Evolutionary conservation across 2,329 filamentous ascomycete genomes (phyloP).

Genomic region (Calonectria multiphialidica): DNA sequence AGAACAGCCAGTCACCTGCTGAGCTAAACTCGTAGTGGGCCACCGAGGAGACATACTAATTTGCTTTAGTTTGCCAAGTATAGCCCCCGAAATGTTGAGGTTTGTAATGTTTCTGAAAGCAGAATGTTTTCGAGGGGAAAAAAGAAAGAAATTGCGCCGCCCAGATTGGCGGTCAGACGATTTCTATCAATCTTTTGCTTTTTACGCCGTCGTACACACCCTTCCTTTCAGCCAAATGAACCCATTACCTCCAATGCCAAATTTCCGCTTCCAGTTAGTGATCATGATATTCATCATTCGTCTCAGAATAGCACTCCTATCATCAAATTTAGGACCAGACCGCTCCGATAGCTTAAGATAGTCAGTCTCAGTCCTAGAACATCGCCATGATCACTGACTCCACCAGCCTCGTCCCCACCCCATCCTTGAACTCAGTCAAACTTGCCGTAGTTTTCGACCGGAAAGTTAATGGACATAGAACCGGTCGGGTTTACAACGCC

Average conservation of each 20-base stretch:
- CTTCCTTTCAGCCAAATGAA: neutral
- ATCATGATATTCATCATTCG: neutral
- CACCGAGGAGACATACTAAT: neutral
- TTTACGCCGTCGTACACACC: neutral
- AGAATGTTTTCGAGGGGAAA: neutral
- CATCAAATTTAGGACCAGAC: neutral
- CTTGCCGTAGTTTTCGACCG: neutral
- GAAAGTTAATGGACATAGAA: neutral
- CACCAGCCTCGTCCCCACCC: neutral
- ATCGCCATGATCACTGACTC: neutral
- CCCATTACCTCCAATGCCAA: neutral
- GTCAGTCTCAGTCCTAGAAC: neutral
- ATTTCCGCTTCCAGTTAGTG: neutral
- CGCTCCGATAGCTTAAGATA: too few relatives aligned
- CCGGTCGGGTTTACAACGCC: neutral
- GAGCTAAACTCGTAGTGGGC: neutral
- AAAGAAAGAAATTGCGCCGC: neutral
- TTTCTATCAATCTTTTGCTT: neutral
- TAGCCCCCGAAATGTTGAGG: neutral
- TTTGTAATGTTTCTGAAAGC: neutral
- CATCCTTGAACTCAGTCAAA: neutral
- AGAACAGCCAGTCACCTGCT: neutral
- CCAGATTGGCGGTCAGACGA: neutral
- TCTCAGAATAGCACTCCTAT: neutral
- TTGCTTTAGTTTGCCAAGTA: neutral